Base-by-base conservation (phyloP, 371 early-diverging fungal species). In the Apophysomyces sp. region DNA sequence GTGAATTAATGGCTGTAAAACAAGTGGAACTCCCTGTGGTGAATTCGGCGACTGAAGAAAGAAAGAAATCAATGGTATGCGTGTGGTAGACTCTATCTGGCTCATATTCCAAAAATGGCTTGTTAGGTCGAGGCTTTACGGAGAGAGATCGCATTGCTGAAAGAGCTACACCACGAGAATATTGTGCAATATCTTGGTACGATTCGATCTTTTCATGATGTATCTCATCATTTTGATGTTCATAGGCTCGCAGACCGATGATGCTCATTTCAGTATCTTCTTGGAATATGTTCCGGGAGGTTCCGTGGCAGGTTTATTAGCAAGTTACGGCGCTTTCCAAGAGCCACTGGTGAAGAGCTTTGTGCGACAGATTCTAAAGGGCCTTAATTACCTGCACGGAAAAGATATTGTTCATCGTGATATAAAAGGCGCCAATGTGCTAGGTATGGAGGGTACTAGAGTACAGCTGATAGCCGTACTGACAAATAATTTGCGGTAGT, bases 211-310 rank as follows among this genome's bases (percentile, higher is more conserved):
- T 52, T 24, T 9, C 21, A 18, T 44, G 21, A 7, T 11, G 21
- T 21, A 3, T n/a, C 49, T 44, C 18, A 41, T 41, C n/a, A 2
- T n/a, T n/a, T 21, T 44, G 21, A 16, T 44, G n/a, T 7, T n/a
- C 16, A 12, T 39, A 84, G 88, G 94, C 0, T 94, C 90, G 5
- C 89, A 95, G 69, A 80, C 88, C 36, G 92, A 93, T 54, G 90
- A 89, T 24, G 82, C 84, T 13, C 84, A 88, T 58, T 85, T 97
- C 60, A 95, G 93, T 73, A 96, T 99, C 59, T 97, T 99, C 62
- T 71, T 99, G 58, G 99, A 99, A 74, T 99, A 99, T 75, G 96
- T 99, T 15, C 92, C 98, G 24, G 99, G 99, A 40, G 98, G 98
- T 0, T 95, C 96, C 9, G 91, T 99, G 29, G 88, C 94, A 0